Conservation (phyloP, 2,329 filamentous ascomycete species). For the Acephala macrosclerotiorum region DNA sequence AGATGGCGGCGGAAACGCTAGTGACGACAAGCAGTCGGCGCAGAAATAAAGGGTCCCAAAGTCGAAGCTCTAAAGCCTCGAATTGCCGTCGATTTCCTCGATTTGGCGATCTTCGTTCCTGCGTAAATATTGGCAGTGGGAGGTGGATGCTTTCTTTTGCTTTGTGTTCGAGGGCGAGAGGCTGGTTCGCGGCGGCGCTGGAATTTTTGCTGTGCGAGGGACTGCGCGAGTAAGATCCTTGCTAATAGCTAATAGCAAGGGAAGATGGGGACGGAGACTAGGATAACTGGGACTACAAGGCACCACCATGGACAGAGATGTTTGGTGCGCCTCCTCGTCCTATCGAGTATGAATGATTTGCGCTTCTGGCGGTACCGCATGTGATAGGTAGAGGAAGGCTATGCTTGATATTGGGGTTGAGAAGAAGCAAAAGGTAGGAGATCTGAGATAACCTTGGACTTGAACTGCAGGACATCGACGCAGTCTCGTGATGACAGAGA, state of each 20-base stretch:
- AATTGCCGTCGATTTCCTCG: background rate
- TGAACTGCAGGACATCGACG: background rate
- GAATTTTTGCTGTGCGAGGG: background rate
- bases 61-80: background rate
- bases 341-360: conserved; percentile 22
- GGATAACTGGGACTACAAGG: background rate
- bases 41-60: background rate
- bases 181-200: conserved; percentile 3
- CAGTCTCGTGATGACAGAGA: conserved; percentile 5
- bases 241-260: conserved; percentile 16
- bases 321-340: conserved; percentile 24
- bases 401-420: background rate
- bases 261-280: background rate
- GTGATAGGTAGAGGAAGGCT: conserved; percentile 17
- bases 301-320: background rate
- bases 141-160: background rate
- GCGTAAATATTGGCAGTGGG: background rate
- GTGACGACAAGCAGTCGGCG: conserved; percentile 25
- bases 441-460: background rate
- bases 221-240: conserved; percentile 13
- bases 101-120: background rate
- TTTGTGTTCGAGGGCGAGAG: conserved; percentile 4
- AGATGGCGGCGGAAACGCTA: conserved; percentile 22
- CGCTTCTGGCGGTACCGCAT: conserved; percentile 29
- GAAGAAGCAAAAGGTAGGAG: background rate